phyloP scores from a whole-genome alignment of 2,329 filamentous ascomycete genomes.

The Pyrenophora seminiperda region DNA sequence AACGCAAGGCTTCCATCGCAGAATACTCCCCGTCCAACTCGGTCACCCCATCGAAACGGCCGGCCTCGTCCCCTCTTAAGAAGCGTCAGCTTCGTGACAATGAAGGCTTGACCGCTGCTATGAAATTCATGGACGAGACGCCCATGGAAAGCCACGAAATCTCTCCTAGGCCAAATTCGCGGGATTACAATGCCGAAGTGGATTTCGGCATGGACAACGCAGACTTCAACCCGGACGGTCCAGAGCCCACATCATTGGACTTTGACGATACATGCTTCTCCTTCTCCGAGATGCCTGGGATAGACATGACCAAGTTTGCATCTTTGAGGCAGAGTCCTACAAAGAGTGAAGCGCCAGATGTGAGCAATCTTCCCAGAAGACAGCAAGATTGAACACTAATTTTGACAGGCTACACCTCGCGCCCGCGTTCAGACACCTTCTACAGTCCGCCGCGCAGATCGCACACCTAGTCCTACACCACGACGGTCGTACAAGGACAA shows the following conservation, averaged over 20 bases:
- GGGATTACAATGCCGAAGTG: constrained; percentile 27
- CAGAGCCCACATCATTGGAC: constrained; percentile 42
- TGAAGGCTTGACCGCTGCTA: constrained; percentile 47
- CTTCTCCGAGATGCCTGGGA: constrained; percentile 81
- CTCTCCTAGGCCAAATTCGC: constrained; percentile 29
- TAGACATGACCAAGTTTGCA: constrained; percentile 81
- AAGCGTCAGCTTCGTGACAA: constrained; percentile 44
- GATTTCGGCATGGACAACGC: constrained; percentile 36
- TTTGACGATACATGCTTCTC: constrained; percentile 75
- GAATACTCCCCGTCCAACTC: constrained; percentile 17
- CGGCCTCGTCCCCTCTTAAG: constrained; percentile 26
- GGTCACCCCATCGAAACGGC: constrained; percentile 27
- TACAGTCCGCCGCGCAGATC: constrained; percentile 52
- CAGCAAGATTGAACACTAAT: constrained; percentile 9
- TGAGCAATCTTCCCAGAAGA: constrained; percentile 10
- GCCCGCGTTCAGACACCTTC: constrained; percentile 54
- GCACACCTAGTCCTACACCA: constrained; percentile 59
- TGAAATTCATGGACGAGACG: constrained; percentile 42
- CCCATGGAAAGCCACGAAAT: constrained; percentile 27
- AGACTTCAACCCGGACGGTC: constrained; percentile 43
- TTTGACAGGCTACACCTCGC: constrained; percentile 41
- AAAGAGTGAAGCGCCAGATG: constrained; percentile 41
- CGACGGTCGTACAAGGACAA: constrained; percentile 56
- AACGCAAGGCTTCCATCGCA: constrained; percentile 18
- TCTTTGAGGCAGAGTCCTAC: constrained; percentile 66